A percentile compares a stretch with the other conserved stretches of the same genome.
Evolutionary conservation across 2,329 filamentous ascomycete genomes (phyloP).

Genomic region (Elsinoe arachidis): DNA sequence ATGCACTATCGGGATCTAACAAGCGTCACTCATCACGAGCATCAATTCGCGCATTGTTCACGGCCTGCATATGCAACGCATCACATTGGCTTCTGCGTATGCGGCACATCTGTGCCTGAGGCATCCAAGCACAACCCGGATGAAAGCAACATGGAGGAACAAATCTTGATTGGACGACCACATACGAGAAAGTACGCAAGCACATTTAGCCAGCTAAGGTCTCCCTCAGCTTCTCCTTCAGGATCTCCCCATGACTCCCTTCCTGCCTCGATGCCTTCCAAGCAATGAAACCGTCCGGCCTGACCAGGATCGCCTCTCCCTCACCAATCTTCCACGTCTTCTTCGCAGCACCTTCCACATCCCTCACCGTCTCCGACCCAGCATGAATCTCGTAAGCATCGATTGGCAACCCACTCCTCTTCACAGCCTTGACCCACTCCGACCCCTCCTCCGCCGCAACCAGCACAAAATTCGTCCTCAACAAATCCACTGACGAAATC

Average conservation of each 20-base stretch:
- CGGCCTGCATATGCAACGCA: too few species aligned
- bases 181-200: not conserved
- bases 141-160: too few species aligned
- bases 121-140: too few species aligned
- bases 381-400: conserved; percentile 3
- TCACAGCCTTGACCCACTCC: not conserved
- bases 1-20: too few species aligned
- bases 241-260: not conserved
- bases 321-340: not conserved
- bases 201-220: not conserved
- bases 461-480: conserved; percentile 5
- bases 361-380: not conserved
- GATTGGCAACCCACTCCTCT: not conserved
- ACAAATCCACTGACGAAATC: conserved; percentile 7
- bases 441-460: not conserved
- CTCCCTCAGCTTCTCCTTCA: not conserved
- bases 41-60: too few species aligned
- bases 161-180: not conserved
- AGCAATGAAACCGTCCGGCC: not conserved
- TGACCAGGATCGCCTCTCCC: not conserved
- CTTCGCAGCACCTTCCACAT: not conserved
- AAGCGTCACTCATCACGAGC: too few species aligned
- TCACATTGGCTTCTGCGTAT: too few species aligned
- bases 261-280: not conserved
- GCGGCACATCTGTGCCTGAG: too few species aligned